Evolutionary conservation across 1,284 basidiomycete species (phyloP).

Genomic region (Chondrostereum purpureum): DNA sequence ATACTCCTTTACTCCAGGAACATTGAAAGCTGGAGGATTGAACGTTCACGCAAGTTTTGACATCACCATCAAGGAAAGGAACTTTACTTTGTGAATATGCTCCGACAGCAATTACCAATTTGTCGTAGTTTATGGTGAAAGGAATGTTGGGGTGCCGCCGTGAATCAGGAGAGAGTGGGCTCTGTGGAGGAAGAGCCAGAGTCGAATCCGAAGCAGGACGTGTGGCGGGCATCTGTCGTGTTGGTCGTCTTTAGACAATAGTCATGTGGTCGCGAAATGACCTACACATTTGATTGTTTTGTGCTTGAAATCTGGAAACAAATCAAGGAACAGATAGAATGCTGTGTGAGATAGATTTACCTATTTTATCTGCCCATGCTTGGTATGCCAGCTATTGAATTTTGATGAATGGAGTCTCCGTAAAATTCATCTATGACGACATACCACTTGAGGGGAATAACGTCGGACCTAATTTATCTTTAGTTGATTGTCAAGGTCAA

Average conservation of each 20-base stretch:
- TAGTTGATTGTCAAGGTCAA: background rate
- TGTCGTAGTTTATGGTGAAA: constrained; percentile 67
- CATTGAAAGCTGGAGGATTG: constrained; percentile 44
- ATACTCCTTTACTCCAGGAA: constrained; percentile 69
- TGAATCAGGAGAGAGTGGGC: constrained; percentile 6
- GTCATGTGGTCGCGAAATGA: too few species aligned
- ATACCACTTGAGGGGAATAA: constrained; percentile 50
- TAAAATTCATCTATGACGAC: constrained; percentile 19
- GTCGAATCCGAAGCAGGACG: constrained; percentile 23
- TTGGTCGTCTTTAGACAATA: too few species aligned
- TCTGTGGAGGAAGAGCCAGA: constrained; percentile 3
- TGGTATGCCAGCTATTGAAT: constrained; percentile 39
- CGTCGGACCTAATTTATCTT: constrained; percentile 37
- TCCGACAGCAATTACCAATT: constrained; percentile 80
- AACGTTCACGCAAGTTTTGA: background rate
- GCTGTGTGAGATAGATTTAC: constrained; percentile 27
- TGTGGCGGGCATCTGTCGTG: constrained; percentile 51
- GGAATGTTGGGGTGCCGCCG: constrained; percentile 15
- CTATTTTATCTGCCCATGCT: constrained; percentile 69
- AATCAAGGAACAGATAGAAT: too few species aligned
- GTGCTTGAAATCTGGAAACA: constrained; percentile 56
- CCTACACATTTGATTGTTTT: constrained; percentile 56
- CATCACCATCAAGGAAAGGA: constrained; percentile 1
- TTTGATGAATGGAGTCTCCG: background rate
- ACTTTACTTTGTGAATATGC: constrained; percentile 74